Conservation (phyloP, 2,329 filamentous ascomycete species). For the Alternaria sp. region DNA sequence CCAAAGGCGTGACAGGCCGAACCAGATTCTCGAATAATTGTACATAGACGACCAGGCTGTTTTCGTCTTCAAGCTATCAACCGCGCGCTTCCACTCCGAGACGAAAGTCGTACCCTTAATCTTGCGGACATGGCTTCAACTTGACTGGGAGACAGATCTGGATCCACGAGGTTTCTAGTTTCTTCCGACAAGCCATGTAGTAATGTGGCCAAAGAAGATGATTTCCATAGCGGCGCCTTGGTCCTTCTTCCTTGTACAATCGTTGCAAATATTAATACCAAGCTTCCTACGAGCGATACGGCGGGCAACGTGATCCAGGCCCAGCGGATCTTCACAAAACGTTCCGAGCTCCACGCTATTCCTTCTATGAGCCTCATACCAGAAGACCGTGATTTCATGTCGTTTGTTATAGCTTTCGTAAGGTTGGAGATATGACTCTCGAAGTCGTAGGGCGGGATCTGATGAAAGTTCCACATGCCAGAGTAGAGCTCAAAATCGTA, state of each 20-base stretch:
- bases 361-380: conserved; percentile 18
- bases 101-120: conserved; percentile 7
- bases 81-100: background rate
- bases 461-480: conserved; percentile 22
- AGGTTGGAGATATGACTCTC: conserved; percentile 13
- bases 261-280: conserved; percentile 22
- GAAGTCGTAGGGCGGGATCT: conserved; percentile 22
- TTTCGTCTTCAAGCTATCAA: too few relatives aligned
- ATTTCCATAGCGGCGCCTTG: conserved; percentile 24
- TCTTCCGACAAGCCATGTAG: conserved; percentile 31
- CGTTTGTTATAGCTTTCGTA: conserved; percentile 23
- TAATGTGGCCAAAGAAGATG: conserved; percentile 27
- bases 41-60: background rate
- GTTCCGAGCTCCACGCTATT: conserved; percentile 23
- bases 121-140: conserved; percentile 23
- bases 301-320: conserved; percentile 27
- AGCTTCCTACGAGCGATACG: conserved; percentile 13
- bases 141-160: conserved; percentile 19
- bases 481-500: background rate
- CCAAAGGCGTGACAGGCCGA: too few relatives aligned
- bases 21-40: too few relatives aligned
- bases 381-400: conserved; percentile 14
- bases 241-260: conserved; percentile 17
- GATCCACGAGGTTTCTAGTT: conserved; percentile 10
- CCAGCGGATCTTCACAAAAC: conserved; percentile 24